Base-by-base conservation (phyloP, 352 stramenopile genomes). In the Phytophthora melonis region DNA sequence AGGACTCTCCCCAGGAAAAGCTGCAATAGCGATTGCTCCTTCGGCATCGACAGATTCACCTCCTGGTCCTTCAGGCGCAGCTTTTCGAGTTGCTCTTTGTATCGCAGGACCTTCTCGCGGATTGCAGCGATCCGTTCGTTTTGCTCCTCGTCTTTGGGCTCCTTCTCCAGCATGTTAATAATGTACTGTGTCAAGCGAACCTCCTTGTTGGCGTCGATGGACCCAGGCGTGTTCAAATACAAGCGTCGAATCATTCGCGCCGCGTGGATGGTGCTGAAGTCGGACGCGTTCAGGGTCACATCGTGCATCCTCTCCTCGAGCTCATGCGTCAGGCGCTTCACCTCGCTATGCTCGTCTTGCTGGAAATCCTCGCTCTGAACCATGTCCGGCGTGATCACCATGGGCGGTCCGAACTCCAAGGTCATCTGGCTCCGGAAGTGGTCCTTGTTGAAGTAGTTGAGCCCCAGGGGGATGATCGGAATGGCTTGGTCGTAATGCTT, bases 361-460 rank as follows among this genome's bases (percentile, higher is more conserved):
- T 74, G 63, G 41, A 81, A 78, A 58, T 78, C 73, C 62, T 89
- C 75, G 30, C 77, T 74, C 59, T 84, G 76, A 36, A 82, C 81
- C 78, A 87, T 85, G 25, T 77, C 72, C 6, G 75, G 75, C 18
- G 75, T 82, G 45, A 94, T 80, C 32, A 73, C 63, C 61, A 92
- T 83, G 11, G 82, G 81, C 14, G 85, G 80, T 10, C 87, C 87
- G 54, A 94, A 94, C 61, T 94, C 87, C 43, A 94, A 47, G 74
- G 84, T 82, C 59, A 93, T 80, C 67, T 92, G 81, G 62, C 84
- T 90, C 47, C 87, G 81, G 64, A 94, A 94, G 58, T 86, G 87
- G 50, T 92, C 82, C 71, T 94, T 94, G 70, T 92, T 94, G 74
- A 94, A 94, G 73, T 94, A 94, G 59, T 85, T 94, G 49, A 94